Evolutionary conservation across 2,329 filamentous ascomycete genomes (phyloP).

Genomic region (Botrytis pseudocinerea): DNA sequence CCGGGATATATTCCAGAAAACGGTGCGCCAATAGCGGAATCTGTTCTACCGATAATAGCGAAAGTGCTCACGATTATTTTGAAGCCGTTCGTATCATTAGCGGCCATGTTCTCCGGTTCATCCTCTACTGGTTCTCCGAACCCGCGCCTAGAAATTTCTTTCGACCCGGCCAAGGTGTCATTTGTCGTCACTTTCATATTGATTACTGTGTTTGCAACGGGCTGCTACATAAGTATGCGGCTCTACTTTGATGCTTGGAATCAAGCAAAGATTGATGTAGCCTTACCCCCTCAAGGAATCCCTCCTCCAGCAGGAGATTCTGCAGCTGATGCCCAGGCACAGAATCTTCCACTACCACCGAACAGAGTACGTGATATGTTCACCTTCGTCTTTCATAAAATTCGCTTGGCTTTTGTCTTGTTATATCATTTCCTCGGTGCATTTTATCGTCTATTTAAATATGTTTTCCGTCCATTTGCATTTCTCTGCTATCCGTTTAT

Average conservation of each 20-base stretch:
- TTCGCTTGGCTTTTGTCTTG: background rate
- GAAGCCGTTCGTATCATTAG: background rate
- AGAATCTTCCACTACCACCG: background rate
- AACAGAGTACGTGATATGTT: background rate
- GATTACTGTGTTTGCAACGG: background rate
- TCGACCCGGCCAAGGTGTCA: background rate
- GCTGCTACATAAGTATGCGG: background rate
- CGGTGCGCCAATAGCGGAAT: background rate
- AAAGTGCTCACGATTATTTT: background rate
- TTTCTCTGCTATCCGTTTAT: background rate
- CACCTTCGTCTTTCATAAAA: background rate
- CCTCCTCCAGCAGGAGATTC: background rate
- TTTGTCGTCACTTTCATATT: background rate
- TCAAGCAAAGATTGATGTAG: background rate
- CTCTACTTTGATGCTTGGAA: background rate
- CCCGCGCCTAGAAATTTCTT: background rate
- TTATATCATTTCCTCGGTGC: background rate
- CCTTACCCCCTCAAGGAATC: background rate
- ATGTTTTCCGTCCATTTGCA: background rate
- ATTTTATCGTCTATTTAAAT: background rate
- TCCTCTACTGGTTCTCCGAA: background rate
- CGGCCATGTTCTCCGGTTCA: background rate
- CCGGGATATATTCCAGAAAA: background rate
- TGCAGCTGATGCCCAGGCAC: background rate
- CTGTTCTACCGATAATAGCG: background rate